These are phyloP conservation scores for Aspergillus sp. DNA, from an alignment of 2,329 filamentous ascomycete species.

Conservation along the genomic window DNA sequence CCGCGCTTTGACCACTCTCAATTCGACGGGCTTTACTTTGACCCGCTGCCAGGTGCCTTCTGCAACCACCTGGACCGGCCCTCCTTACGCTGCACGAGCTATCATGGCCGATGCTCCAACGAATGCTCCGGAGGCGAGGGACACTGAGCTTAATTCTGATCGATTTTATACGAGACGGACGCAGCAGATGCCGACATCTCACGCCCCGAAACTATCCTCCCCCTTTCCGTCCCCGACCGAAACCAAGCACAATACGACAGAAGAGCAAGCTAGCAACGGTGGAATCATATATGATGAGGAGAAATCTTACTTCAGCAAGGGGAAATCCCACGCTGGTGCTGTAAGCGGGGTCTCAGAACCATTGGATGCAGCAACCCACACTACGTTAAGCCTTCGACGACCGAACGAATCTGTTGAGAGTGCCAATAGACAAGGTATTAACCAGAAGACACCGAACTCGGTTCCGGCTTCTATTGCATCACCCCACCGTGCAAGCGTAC, in stretches of 20 bases:
- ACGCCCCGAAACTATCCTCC: conserved; percentile 25
- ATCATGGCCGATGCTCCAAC: conserved; percentile 27
- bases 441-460: conserved; percentile 26
- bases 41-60: neutral
- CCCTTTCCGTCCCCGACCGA: conserved; percentile 31
- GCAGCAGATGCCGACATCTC: conserved; percentile 21
- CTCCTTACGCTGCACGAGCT: neutral
- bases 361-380: conserved; percentile 22
- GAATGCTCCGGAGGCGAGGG: conserved; percentile 20
- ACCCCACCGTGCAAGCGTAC: conserved; percentile 65
- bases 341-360: conserved; percentile 10
- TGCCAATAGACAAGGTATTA: conserved; percentile 20
- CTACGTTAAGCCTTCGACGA: conserved; percentile 24
- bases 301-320: conserved; percentile 7
- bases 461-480: conserved; percentile 36
- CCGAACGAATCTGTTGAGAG: conserved; percentile 27
- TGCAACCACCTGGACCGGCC: neutral
- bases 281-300: conserved; percentile 16
- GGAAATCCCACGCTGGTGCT: conserved; percentile 10
- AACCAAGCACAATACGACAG: conserved; percentile 19
- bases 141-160: conserved; percentile 17
- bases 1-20: neutral
- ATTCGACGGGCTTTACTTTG: neutral
- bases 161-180: conserved; percentile 21
- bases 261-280: conserved; percentile 16